Evolutionary conservation across 2,329 filamentous ascomycete species (phyloP).

Genomic region (Fusarium circinatum): DNA sequence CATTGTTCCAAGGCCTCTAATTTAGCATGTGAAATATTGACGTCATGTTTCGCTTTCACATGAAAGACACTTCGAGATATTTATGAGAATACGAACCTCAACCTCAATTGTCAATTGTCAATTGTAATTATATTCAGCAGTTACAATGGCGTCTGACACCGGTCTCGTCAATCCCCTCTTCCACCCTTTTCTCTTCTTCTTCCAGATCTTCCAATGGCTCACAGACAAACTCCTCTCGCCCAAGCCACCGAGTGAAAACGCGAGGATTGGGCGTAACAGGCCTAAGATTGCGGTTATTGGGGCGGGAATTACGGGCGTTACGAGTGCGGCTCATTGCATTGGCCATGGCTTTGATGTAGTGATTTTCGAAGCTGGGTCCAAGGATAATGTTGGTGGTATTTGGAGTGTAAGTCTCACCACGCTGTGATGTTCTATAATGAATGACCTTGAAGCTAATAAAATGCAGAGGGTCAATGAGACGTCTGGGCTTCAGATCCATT

Average conservation of each 20-base stretch:
- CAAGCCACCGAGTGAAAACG: conserved; percentile 69
- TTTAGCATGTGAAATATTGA: conserved; percentile 38
- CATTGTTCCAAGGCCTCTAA: conserved; percentile 7
- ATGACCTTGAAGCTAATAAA: not conserved
- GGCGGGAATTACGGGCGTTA: conserved; percentile 78
- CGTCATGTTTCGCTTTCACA: conserved; percentile 42
- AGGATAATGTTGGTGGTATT: conserved; percentile 78
- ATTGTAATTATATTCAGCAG: not conserved
- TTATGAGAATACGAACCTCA: not conserved
- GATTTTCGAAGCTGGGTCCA: conserved; percentile 78
- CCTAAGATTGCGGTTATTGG: conserved; percentile 77
- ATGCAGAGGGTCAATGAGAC: conserved; percentile 80
- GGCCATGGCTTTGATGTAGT: conserved; percentile 86
- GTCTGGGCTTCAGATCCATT: conserved; percentile 84
- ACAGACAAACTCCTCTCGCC: conserved; percentile 75
- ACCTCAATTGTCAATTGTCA: not conserved
- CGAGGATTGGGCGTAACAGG: conserved; percentile 58
- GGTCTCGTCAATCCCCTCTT: conserved; percentile 54
- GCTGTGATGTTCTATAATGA: not conserved
- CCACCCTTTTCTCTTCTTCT: conserved; percentile 70
- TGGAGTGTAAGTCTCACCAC: conserved; percentile 70
- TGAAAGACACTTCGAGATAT: conserved; percentile 4
- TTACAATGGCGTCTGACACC: conserved; percentile 45
- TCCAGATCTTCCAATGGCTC: conserved; percentile 72
- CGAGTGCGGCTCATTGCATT: conserved; percentile 82